These are phyloP conservation scores for Huntiella abstrusa DNA, from an alignment of 2,329 filamentous ascomycete species.

Conservation along the genomic window DNA sequence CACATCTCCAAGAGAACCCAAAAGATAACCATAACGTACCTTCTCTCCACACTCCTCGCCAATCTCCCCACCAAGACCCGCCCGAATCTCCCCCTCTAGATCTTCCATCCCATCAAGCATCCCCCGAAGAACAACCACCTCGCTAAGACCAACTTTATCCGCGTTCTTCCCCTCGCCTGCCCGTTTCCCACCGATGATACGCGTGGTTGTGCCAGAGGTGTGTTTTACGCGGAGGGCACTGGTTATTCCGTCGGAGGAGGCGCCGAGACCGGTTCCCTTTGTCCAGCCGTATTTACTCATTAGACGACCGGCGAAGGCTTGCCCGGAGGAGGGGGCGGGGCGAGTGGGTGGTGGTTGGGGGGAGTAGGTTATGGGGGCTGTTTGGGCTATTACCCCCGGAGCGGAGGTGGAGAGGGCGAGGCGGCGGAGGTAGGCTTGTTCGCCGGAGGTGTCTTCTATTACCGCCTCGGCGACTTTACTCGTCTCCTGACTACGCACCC, in stretches of 20 bases:
- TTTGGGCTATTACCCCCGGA: conserved; percentile 32
- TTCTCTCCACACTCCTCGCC: conserved; percentile 81
- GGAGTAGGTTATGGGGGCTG: conserved; percentile 34
- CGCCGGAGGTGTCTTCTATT: conserved; percentile 35
- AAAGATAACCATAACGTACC: conserved; percentile 20
- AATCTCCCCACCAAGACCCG: conserved; percentile 74
- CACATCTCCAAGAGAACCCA: not conserved
- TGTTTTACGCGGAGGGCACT: conserved; percentile 65
- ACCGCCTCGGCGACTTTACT: not conserved
- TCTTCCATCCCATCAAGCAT: conserved; percentile 75
- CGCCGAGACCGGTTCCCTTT: conserved; percentile 72
- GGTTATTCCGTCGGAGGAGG: conserved; percentile 62
- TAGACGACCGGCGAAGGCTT: conserved; percentile 69
- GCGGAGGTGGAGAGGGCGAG: conserved; percentile 34
- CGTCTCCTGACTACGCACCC: not conserved
- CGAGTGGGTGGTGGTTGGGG: conserved; percentile 15
- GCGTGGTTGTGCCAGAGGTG: conserved; percentile 44
- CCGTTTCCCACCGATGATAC: conserved; percentile 61
- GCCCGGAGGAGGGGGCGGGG: conserved; percentile 20
- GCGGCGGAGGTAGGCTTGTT: conserved; percentile 50
- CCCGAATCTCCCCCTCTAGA: conserved; percentile 56
- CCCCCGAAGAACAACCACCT: conserved; percentile 62
- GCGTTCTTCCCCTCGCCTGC: conserved; percentile 21
- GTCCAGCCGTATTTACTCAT: conserved; percentile 92
- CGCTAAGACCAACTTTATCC: conserved; percentile 46